Evolutionary conservation across 108 stramenopile genomes (phyloP).

Genomic region (Fragilaria crotonensis): DNA sequence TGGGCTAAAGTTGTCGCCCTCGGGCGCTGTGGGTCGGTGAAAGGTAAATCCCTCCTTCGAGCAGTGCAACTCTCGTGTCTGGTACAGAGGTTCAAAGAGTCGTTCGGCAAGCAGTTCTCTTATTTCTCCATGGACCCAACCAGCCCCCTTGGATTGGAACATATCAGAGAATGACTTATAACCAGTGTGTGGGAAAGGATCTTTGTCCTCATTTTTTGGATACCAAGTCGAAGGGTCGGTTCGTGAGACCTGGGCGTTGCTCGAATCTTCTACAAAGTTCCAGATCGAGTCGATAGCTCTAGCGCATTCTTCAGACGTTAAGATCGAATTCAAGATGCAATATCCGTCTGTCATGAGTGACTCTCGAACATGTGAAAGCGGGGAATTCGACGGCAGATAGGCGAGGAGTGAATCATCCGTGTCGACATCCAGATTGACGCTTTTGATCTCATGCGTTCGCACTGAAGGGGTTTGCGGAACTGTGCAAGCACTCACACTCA

Average conservation of each 20-base stretch:
- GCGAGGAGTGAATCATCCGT: constrained; percentile 1
- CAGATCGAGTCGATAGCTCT: constrained; percentile 27
- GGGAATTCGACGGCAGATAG: not conserved
- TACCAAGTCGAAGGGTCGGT: constrained; percentile 35
- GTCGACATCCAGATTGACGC: too few species aligned
- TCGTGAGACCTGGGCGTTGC: constrained; percentile 23
- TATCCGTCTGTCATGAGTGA: constrained; percentile 28
- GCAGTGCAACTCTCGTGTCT: constrained; percentile 36
- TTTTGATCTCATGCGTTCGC: too few species aligned
- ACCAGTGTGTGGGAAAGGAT: constrained; percentile 47
- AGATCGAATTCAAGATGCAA: constrained; percentile 22
- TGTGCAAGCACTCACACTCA: too few species aligned
- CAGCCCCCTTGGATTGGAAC: constrained; percentile 56
- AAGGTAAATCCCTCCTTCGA: constrained; percentile 68
- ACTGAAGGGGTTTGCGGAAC: too few species aligned
- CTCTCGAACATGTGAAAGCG: constrained; percentile 11
- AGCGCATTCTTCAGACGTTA: constrained; percentile 32
- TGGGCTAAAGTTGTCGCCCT: not conserved
- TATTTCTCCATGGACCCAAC: constrained; percentile 41
- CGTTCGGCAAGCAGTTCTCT: constrained; percentile 46
- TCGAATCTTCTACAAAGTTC: constrained; percentile 53
- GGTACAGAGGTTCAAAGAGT: constrained; percentile 53
- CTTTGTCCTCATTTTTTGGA: constrained; percentile 3
- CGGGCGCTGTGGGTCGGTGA: constrained; percentile 19
- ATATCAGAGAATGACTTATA: constrained; percentile 20